Conservation (phyloP, 495 filamentous ascomycete genomes). For the Neurospora discreta region DNA sequence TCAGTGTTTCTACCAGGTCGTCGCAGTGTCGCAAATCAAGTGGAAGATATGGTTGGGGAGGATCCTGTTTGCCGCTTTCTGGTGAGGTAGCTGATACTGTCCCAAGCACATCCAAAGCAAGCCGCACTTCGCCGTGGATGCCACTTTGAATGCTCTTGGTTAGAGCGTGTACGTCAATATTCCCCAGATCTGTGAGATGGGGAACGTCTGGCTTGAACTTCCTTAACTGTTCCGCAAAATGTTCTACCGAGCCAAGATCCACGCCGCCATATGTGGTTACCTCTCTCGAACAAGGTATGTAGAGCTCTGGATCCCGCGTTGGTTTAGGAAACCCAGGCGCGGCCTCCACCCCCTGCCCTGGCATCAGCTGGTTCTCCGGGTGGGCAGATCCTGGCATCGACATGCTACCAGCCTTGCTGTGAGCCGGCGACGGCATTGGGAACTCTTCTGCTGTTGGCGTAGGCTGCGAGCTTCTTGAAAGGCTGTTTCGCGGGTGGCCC, state of each 20-base stretch:
- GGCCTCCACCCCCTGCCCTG: slow-evolving; percentile 11
- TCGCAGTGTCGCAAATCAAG: slow-evolving; percentile 62
- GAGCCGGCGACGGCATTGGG: slow-evolving; percentile 29
- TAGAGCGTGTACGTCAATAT: slow-evolving; percentile 84
- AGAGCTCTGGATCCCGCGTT: slow-evolving; percentile 31
- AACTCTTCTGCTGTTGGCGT: slow-evolving; percentile 31
- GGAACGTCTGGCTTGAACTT: slow-evolving; percentile 63
- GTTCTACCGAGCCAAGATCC: slow-evolving; percentile 46
- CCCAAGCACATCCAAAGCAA: slow-evolving; percentile 76
- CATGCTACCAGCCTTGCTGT: slow-evolving; percentile 25
- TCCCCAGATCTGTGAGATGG: slow-evolving; percentile 62
- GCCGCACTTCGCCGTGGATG: slow-evolving; percentile 73
- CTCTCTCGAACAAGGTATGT: slow-evolving; percentile 52
- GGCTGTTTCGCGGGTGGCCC: slow-evolving; percentile 26
- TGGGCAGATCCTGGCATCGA: slow-evolving; percentile 23
- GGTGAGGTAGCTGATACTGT: slow-evolving; percentile 54
- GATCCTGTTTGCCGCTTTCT: slow-evolving; percentile 41
- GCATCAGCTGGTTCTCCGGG: slow-evolving; percentile 17
- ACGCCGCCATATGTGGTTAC: slow-evolving; percentile 54
- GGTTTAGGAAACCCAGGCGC: slow-evolving; percentile 23
- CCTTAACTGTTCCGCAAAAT: slow-evolving; percentile 51
- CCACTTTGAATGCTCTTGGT: slow-evolving; percentile 88
- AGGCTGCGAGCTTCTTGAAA: slow-evolving; percentile 32
- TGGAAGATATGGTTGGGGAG: slow-evolving; percentile 10
- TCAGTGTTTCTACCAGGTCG: slow-evolving; percentile 73